Base-by-base conservation (phyloP, 2,329 filamentous ascomycete species). In the Dactylellina drechsleri region DNA sequence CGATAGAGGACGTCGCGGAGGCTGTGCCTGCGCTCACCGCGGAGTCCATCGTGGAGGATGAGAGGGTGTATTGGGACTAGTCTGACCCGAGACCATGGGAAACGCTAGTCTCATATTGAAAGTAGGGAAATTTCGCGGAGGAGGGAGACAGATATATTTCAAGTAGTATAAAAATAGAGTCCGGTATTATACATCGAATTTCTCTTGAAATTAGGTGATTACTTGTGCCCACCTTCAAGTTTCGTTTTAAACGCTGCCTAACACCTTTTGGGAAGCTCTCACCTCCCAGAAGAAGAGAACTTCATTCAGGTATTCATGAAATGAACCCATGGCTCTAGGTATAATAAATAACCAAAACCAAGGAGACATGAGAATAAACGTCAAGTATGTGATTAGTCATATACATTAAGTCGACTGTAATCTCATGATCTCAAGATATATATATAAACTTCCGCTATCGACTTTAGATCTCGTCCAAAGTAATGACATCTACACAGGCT, bases 1-100 rank as follows among this genome's bases (percentile, higher is more conserved):
- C 23, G 23, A 23, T 23, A 23, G 40, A 45, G 20, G 58, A 62
- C 31, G 31, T 62, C 12, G 58, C 58, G 58, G 58, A 62, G 58
- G 58, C 58, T 50, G 58, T 18, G 58, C 58, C 58, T 50, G 58
- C 58, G 5, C 40, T 6, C 40, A 43, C 40, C 40, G 40, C 40
- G 40, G 40, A 43, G 40, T 43, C 40, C 40, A 43, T 43, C 40
- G 40, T n/a, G 40, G 2, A 12, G 40, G 40, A 43, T 12, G n/a
- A 12, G 5, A 12, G 40, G n/a, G n/a, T 12, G 40, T 12, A 43
- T 43, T 43, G 12, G 40, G 40, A n/a, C n/a, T 43, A 43, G 40
- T 43, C n/a, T 43, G 40, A n/a, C 40, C 40, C 40, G 12, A 43
- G 40, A n/a, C 40, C 5, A 43, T 43, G 40, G 40, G n/a, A 43